Base-by-base conservation (phyloP, 805 yeast species). In the Candida silvatica region DNA sequence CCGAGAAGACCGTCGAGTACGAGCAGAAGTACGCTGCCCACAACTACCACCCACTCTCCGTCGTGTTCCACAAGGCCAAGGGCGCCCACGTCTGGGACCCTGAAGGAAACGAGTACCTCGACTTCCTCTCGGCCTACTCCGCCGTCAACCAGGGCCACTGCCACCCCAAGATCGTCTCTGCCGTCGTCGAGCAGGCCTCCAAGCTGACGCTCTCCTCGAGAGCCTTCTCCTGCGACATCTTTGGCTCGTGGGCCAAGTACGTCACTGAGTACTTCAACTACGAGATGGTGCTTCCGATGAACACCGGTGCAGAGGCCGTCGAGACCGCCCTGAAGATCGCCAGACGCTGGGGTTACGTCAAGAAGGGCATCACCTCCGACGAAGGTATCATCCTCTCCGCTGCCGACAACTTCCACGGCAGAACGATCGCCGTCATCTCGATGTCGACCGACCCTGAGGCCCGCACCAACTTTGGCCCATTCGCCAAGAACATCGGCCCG, bases 51-150 rank as follows among this genome's bases (percentile, higher is more conserved):
- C 97, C 97, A 34, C 65, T 90, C 43, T 97, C 97, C 9, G 96
- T 90, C 40, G 97, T 90, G 12, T 83, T 90, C 62, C 71, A 82
- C 51, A 77, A 70, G 51, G 97, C 95, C 12, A 45, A 58, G 40
- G 97, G 97, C 33, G 95, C 96, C 19, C 80, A 84, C 45, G 96
- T 90, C 17, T 90, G 96, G 96, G 97, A 90, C 58, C 96, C 97
- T 6, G 97, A 90, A 62, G 97, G 96, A 45, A 84, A 80, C 27
- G 88, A 87, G 56, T 90, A 88, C 60, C 66, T 90, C 45, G 97
- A 90, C 60, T 90, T 90, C 54, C 65, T 90, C 41, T 81, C 94
- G 14, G 97, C 97, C 9, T 90, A 90, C 62, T 86, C 96, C 19
- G 97, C 97, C 4, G 96, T 90, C 23, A 90, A 90, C 66, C 97